Evolutionary conservation across 345 rosid species (phyloP).

Genomic region (Barbarea vulgaris): DNA sequence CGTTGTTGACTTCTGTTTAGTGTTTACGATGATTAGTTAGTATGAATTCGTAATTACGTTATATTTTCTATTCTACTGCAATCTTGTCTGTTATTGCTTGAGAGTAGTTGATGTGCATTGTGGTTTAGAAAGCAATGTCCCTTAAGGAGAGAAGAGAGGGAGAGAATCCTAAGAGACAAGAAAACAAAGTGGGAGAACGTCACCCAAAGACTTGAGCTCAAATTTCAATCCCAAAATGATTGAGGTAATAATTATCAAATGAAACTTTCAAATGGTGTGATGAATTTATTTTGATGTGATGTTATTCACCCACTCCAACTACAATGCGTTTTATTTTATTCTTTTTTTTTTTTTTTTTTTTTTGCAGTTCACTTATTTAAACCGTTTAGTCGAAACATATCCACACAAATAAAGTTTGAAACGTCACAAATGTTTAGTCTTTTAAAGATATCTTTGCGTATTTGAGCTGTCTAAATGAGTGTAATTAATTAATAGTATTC

Average conservation of each 20-base stretch:
- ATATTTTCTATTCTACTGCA: not conserved
- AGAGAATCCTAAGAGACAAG: conserved; percentile 41
- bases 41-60: not conserved
- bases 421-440: not conserved
- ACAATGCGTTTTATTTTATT: conserved; percentile 7
- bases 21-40: not conserved
- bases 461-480: not conserved
- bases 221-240: conserved; percentile 60
- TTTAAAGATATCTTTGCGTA: not conserved
- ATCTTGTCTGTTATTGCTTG: conserved; percentile 11
- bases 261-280: conserved; percentile 30
- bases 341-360: not conserved
- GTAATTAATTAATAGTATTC: not conserved
- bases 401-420: conserved; percentile 5
- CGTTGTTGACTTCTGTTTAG: not conserved
- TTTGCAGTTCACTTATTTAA: not conserved
- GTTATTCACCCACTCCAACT: conserved; percentile 44
- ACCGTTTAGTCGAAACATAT: conserved; percentile 2
- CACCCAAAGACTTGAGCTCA: conserved; percentile 30
- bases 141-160: not conserved
- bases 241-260: conserved; percentile 51
- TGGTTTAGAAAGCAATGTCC: conserved; percentile 21
- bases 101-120: conserved; percentile 14
- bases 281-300: conserved; percentile 33
- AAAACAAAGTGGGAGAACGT: conserved; percentile 39